Evolutionary conservation across 164 flowering plant genomes (phyloP).

Genomic region (Malania oleifera): DNA sequence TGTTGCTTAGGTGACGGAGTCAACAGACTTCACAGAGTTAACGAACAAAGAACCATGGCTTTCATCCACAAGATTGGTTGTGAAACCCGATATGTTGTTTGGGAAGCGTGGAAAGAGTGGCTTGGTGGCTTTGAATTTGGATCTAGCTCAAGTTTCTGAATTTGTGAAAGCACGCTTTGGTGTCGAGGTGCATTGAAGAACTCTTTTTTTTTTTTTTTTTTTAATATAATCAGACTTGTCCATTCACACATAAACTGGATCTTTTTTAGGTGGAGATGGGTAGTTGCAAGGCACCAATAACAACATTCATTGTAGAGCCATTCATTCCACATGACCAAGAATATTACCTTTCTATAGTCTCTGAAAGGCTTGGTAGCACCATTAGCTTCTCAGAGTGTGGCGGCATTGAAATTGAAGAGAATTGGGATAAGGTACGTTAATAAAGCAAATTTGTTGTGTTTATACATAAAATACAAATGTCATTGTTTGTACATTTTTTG

Average conservation of each 20-base stretch:
- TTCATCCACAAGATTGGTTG: slow-evolving; percentile 76
- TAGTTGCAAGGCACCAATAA: slow-evolving; percentile 89
- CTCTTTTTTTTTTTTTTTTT: too few species aligned
- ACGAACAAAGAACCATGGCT: slow-evolving; percentile 77
- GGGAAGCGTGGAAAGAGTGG: slow-evolving; percentile 99
- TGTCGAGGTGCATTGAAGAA: slow-evolving; percentile 43
- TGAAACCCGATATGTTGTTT: slow-evolving; percentile 95
- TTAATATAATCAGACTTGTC: too few species aligned
- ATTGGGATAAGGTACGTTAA: slow-evolving; percentile 84
- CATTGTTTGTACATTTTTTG: too few species aligned
- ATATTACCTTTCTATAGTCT: slow-evolving; percentile 69
- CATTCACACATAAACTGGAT: neutral
- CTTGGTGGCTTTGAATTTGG: slow-evolving; percentile 76
- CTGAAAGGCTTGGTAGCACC: slow-evolving; percentile 84
- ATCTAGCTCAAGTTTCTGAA: slow-evolving; percentile 76
- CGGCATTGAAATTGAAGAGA: slow-evolving; percentile 95
- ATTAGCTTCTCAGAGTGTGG: slow-evolving; percentile 95
- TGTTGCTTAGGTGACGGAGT: slow-evolving; percentile 49
- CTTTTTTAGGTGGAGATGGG: slow-evolving; percentile 82
- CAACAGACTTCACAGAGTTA: slow-evolving; percentile 75
- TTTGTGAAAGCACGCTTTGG: slow-evolving; percentile 85
- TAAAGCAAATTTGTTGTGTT: neutral
- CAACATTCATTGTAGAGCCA: slow-evolving; percentile 91
- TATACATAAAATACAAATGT: too few species aligned
- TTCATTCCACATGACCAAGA: slow-evolving; percentile 86